Evolutionary conservation across 2,329 filamentous ascomycete genomes (phyloP).

Genomic region (Colletotrichum sp.): DNA sequence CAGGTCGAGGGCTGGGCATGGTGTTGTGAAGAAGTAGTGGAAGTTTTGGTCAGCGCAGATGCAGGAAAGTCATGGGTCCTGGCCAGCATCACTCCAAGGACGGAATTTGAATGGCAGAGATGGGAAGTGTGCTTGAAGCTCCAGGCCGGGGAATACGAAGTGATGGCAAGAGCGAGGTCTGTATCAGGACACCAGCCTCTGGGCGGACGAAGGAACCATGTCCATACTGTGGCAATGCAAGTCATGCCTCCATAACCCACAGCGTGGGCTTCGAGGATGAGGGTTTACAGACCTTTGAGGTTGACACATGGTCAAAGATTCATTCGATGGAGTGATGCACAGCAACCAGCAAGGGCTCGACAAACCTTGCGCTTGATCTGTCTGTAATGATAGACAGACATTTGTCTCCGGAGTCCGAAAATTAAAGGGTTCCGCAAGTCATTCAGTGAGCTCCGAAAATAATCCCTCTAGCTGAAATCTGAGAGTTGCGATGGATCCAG

Average conservation of each 20-base stretch:
- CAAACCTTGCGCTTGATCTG: neutral
- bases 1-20: neutral
- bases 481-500: neutral
- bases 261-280: neutral
- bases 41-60: neutral
- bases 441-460: neutral
- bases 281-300: neutral
- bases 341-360: too few species aligned
- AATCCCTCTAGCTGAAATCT: neutral
- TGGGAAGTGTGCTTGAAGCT: neutral
- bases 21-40: neutral
- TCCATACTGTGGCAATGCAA: neutral
- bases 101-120: neutral
- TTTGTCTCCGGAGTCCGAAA: accelerated
- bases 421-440: neutral
- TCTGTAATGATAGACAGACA: neutral
- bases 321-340: neutral
- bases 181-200: neutral
- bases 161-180: neutral
- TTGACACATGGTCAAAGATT: neutral
- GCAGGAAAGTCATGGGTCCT: neutral
- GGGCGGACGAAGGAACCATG: neutral
- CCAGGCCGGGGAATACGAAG: neutral
- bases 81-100: neutral
- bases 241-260: neutral